Conservation (phyloP, 441 rosid species). For the Aquilaria agallochum region DNA sequence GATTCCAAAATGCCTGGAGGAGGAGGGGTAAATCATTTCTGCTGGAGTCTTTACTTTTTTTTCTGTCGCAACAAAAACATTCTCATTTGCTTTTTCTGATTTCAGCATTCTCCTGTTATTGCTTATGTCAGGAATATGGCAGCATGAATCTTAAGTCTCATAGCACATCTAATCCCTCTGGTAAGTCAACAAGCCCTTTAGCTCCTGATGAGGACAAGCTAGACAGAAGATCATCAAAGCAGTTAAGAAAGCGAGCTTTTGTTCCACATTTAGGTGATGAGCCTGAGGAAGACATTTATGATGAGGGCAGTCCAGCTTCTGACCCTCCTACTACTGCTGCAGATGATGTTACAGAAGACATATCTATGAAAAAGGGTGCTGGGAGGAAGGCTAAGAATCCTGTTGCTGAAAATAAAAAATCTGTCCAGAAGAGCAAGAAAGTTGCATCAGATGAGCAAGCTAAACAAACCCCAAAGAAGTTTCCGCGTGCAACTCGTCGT, state of each 20-base stretch:
- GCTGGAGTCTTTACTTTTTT: constrained; percentile 1
- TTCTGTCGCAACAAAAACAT: constrained; percentile 3
- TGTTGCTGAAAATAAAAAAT: constrained; percentile 23
- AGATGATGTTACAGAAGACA: constrained; percentile 27
- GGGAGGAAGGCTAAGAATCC: constrained; percentile 39
- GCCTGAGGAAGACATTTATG: constrained; percentile 28
- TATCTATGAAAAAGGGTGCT: constrained; percentile 27
- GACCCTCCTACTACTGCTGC: constrained; percentile 29
- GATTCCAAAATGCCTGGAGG: constrained; percentile 24
- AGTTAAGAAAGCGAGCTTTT: constrained; percentile 32
- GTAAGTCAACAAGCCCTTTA: constrained; percentile 23
- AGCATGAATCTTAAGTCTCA: constrained; percentile 23
- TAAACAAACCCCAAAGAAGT: constrained; percentile 50
- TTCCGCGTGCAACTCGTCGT: constrained; percentile 72
- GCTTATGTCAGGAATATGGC: constrained; percentile 25
- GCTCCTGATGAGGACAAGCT: constrained; percentile 15
- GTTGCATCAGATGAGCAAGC: constrained; percentile 30
- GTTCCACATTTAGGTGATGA: constrained; percentile 28
- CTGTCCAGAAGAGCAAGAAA: constrained; percentile 41
- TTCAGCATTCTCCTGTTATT: constrained; percentile 8
- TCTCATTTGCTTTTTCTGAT: constrained; percentile 2
- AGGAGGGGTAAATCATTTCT: constrained; percentile 32
- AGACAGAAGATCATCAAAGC: constrained; percentile 29
- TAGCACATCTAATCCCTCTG: constrained; percentile 16
- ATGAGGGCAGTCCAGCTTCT: constrained; percentile 15